Base-by-base conservation (phyloP, 345 rosid species). In the Ceriops zippeliana region DNA sequence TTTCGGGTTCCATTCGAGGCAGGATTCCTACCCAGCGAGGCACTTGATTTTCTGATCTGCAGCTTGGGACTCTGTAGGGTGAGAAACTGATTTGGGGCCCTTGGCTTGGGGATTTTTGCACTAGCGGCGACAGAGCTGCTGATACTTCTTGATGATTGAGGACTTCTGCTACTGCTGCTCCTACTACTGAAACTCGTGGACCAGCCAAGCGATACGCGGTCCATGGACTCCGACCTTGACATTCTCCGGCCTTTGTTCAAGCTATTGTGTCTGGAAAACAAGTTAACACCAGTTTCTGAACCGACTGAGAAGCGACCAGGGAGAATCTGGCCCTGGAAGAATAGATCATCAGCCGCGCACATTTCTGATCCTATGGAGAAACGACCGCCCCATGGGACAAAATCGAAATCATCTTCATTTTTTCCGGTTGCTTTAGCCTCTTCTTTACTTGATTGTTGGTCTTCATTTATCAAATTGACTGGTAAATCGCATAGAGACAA, bases 301-400 rank as follows among this genome's bases (percentile, higher is more conserved):
- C 87, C 79, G 19, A 84, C 67, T 5, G 96, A 88, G 74, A 68
- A 82, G 31, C 91, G 89, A 7, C 84, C 68, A 34, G 96, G 96
- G 4, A 90, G 76, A 31, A 90, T 85, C 68, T 78, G 86, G 11
- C 96, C 96, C 71, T 85, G 76, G 57, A 79, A 90, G 83, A 90
- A 90, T 28, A 90, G 76, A 21, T 90, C 92, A 46, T 90, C 96
- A 0, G 96, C 93, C 0, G 89, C 78, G 13, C 89, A 88, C 87
- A 90, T 90, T 66, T 84, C 86, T 60, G 82, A 82, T 52, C 78
- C 81, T n/a, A 70, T 68, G 0, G 84, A 75, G 56, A 78, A 61
- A 67, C 83, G 72, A 54, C 73, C 81, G 59, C 58, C 73, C 66
- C 76, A 82, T 10, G 84, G 81, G 6, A 73, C 87, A 42, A 90